phyloP scores from a whole-genome alignment of 345 rosid species.

The Bruguiera parviflora region DNA sequence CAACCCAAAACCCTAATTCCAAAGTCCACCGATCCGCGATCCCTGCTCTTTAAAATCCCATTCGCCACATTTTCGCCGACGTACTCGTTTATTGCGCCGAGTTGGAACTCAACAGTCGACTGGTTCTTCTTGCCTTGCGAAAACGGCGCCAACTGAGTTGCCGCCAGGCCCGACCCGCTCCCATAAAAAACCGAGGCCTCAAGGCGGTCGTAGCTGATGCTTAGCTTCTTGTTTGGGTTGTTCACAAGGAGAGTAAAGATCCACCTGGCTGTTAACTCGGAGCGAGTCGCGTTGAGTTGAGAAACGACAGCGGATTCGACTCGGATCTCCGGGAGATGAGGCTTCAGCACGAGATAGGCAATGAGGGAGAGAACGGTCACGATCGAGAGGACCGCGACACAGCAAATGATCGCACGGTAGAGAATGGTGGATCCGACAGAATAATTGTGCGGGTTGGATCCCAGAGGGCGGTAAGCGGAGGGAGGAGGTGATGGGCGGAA shows the following conservation, averaged over 20 bases:
- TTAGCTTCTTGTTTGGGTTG: constrained; percentile 36
- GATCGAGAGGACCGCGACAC: neutral
- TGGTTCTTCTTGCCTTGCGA: constrained; percentile 6
- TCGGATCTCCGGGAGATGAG: neutral
- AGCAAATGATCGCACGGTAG: constrained; percentile 4
- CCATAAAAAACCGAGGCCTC: constrained; percentile 14
- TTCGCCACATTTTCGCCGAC: constrained; percentile 15
- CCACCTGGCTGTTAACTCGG: constrained; percentile 39
- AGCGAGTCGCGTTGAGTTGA: constrained; percentile 26
- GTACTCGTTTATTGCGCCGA: constrained; percentile 7
- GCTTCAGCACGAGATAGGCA: neutral
- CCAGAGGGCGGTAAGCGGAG: neutral
- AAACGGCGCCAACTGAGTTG: constrained; percentile 13
- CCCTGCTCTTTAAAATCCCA: neutral
- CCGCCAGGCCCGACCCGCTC: neutral
- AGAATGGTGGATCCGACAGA: neutral
- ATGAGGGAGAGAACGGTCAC: neutral
- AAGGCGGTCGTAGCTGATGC: constrained; percentile 3
- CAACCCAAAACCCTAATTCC: constrained; percentile 4
- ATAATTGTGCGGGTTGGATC: neutral
- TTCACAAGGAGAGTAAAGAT: constrained; percentile 23
- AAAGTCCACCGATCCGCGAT: constrained; percentile 17
- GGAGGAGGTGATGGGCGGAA: neutral
- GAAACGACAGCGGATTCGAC: constrained; percentile 20
- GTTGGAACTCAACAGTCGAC: constrained; percentile 2